phyloP scores from a whole-genome alignment of 345 rosid genomes.

The Populus tremula region DNA sequence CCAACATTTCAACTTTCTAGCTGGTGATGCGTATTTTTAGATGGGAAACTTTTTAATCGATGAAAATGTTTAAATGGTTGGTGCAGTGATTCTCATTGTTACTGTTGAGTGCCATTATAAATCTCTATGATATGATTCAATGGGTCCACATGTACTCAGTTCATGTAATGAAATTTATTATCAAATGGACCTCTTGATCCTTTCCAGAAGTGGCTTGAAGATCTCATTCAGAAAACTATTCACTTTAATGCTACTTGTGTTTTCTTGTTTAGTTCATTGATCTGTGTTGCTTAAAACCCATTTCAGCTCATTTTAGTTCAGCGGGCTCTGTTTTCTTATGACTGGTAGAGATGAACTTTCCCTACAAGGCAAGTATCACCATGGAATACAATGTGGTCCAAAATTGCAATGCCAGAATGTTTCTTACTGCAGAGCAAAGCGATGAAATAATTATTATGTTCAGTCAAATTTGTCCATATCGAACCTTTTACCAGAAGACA shows the following conservation, averaged over 20 bases:
- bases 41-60: background rate
- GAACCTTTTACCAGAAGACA: background rate
- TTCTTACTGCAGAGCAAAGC: background rate
- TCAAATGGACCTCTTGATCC: background rate
- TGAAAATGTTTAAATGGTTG: too few relatives aligned
- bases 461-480: background rate
- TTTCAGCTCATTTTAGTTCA: background rate
- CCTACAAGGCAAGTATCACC: background rate
- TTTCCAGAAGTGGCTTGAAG: too few relatives aligned
- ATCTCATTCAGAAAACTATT: background rate
- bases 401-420: too few relatives aligned
- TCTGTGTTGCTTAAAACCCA: background rate
- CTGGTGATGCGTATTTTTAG: background rate
- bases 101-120: too few relatives aligned
- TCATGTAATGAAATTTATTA: background rate
- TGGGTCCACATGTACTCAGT: too few relatives aligned
- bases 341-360: background rate
- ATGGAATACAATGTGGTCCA: too few relatives aligned
- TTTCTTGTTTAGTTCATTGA: background rate
- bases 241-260: background rate
- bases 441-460: background rate
- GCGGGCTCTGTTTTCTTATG: background rate
- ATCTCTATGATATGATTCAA: too few relatives aligned
- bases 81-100: too few relatives aligned
- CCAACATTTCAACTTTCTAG: conserved; percentile 10